Percentiles rank a stretch among this genome's conserved stretches.
phyloP scores from a whole-genome alignment of 2,329 filamentous ascomycete species.

The Fusarium secorum region DNA sequence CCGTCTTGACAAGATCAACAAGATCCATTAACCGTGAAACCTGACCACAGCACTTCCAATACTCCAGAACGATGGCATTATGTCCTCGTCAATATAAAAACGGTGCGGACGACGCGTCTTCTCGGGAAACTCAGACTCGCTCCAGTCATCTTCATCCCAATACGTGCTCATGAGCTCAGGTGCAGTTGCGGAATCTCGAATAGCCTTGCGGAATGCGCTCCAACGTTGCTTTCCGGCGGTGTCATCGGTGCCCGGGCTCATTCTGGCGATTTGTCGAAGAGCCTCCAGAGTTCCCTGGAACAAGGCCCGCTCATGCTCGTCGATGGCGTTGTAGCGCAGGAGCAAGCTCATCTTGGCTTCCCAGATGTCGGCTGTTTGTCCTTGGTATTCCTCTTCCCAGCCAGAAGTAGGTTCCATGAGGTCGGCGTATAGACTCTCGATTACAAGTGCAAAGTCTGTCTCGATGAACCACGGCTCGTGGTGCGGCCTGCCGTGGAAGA shows the following conservation, averaged over 20 bases:
- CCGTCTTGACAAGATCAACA: accelerated
- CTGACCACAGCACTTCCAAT: background rate
- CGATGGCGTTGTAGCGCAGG: background rate
- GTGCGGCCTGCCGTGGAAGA: accelerated
- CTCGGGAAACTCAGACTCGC: background rate
- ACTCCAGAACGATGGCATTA: background rate
- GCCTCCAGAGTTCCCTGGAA: background rate
- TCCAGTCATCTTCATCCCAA: background rate
- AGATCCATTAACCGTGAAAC: background rate
- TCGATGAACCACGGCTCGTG: background rate
- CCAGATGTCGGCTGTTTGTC: background rate
- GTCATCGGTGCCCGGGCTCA: background rate
- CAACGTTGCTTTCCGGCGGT: background rate
- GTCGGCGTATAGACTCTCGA: background rate
- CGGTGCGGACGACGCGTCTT: background rate
- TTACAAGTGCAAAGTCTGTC: background rate
- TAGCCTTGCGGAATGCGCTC: background rate
- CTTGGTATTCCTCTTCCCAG: background rate
- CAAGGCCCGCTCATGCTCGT: background rate
- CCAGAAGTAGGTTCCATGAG: background rate
- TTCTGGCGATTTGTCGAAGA: background rate
- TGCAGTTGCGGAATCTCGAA: background rate
- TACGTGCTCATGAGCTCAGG: background rate
- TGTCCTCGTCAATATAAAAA: background rate
- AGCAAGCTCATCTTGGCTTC: background rate